phyloP scores from a whole-genome alignment of 1,284 basidiomycete genomes.

The Sanguinoderma infundibulare region DNA sequence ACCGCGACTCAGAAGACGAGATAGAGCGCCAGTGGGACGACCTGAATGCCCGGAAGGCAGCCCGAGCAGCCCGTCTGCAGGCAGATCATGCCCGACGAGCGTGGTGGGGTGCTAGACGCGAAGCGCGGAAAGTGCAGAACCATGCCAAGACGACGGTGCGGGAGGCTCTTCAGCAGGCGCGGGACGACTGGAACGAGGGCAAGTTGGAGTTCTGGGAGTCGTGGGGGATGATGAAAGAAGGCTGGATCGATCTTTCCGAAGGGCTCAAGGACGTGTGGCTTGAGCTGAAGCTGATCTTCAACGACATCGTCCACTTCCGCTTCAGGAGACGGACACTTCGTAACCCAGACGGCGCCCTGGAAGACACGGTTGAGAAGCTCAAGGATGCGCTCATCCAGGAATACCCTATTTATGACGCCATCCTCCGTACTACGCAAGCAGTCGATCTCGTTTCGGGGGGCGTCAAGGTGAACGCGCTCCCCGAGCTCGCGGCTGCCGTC shows the following conservation, averaged over 20 bases:
- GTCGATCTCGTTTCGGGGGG: constrained; percentile 70
- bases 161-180: background rate
- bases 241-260: background rate
- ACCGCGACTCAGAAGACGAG: background rate
- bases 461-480: constrained; percentile 61
- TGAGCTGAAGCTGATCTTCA: background rate
- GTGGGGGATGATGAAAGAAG: background rate
- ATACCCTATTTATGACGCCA: constrained; percentile 33
- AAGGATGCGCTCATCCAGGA: constrained; percentile 38
- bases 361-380: constrained; percentile 31
- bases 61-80: background rate
- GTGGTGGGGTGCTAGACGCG: background rate
- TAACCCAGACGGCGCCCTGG: constrained; percentile 23
- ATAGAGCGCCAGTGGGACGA: background rate
- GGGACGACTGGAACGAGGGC: background rate
- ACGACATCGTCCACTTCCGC: background rate
- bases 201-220: background rate
- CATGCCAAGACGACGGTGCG: background rate
- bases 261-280: background rate
- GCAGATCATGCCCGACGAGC: background rate
- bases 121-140: background rate
- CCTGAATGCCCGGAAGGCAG: background rate
- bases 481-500: constrained; percentile 54
- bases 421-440: constrained; percentile 72
- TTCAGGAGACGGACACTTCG: background rate